These are phyloP conservation scores for Antrodiella citrinella DNA, from an alignment of 768 basidiomycete species.

Conservation along the genomic window DNA sequence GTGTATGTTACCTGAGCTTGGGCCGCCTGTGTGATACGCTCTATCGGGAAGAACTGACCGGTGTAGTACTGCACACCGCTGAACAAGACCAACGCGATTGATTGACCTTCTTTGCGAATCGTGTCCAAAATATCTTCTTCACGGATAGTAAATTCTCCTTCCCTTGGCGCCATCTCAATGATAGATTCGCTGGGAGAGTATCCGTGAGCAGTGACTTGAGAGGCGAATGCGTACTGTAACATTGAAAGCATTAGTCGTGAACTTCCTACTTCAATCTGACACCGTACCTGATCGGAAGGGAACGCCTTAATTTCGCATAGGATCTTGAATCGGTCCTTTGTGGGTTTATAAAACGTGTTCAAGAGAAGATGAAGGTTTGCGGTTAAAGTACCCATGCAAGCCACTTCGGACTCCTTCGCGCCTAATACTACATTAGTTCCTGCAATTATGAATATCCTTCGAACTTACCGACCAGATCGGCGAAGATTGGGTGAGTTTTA, in stretches of 20 bases:
- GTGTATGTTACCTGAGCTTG: constrained; percentile 59
- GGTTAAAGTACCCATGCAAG: constrained; percentile 92
- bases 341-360: constrained; percentile 90
- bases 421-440: constrained; percentile 46
- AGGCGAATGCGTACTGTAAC: constrained; percentile 86
- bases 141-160: constrained; percentile 78
- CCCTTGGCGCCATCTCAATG: constrained; percentile 70
- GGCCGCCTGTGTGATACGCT: constrained; percentile 74
- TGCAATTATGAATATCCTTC: too few species aligned
- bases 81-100: constrained; percentile 87
- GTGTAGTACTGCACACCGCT: constrained; percentile 97
- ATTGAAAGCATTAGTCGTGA: not conserved
- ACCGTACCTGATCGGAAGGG: constrained; percentile 87
- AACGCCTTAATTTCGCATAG: constrained; percentile 92
- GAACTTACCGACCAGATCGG: constrained; percentile 71
- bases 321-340: constrained; percentile 79
- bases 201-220: constrained; percentile 80
- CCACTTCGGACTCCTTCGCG: constrained; percentile 83
- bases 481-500: constrained; percentile 63
- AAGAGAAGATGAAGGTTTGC: constrained; percentile 95
- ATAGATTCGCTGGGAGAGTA: constrained; percentile 66
- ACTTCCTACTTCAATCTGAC: not conserved
- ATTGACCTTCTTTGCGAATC: constrained; percentile 63
- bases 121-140: constrained; percentile 80
- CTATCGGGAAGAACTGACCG: constrained; percentile 89